A percentile compares a stretch with the other conserved stretches of the same genome.
These are phyloP conservation scores for Ceratobasidium sp. DNA, from an alignment of 1,284 basidiomycete species.

Conservation along the genomic window DNA sequence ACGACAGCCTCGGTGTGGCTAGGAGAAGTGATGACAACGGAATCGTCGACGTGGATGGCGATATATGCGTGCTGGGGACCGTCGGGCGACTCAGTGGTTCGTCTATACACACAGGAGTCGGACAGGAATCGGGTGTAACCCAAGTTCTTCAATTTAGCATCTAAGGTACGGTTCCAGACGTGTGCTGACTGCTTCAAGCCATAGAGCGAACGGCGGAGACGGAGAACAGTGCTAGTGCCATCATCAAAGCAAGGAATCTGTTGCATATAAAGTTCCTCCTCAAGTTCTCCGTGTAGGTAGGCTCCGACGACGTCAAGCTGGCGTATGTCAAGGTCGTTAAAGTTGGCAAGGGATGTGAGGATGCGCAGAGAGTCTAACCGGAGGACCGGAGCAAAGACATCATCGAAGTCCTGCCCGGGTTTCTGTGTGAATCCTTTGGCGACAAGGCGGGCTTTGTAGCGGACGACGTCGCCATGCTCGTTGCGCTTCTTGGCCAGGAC, in stretches of 20 bases:
- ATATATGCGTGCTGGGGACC: not conserved
- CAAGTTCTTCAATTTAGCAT: not conserved
- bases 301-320: constrained; percentile 56
- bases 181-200: constrained; percentile 50
- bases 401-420: constrained; percentile 50
- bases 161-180: constrained; percentile 34
- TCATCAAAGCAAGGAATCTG: constrained; percentile 52
- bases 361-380: constrained; percentile 50
- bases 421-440: constrained; percentile 56
- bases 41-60: constrained; percentile 37
- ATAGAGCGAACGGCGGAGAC: constrained; percentile 48
- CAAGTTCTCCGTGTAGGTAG: constrained; percentile 50
- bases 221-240: constrained; percentile 14
- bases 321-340: constrained; percentile 48
- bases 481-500: not conserved
- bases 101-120: constrained; percentile 27
- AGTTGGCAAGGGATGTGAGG: constrained; percentile 50
- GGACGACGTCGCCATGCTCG: not conserved
- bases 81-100: not conserved
- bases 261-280: constrained; percentile 58
- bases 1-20: not conserved
- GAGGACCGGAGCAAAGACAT: constrained; percentile 53
- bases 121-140: not conserved
- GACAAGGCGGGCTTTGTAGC: constrained; percentile 55
- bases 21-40: not conserved